Percentiles rank a stretch among this genome's conserved stretches.
phyloP scores from a whole-genome alignment of 1,284 basidiomycete species.

The Vanrija sp. region DNA sequence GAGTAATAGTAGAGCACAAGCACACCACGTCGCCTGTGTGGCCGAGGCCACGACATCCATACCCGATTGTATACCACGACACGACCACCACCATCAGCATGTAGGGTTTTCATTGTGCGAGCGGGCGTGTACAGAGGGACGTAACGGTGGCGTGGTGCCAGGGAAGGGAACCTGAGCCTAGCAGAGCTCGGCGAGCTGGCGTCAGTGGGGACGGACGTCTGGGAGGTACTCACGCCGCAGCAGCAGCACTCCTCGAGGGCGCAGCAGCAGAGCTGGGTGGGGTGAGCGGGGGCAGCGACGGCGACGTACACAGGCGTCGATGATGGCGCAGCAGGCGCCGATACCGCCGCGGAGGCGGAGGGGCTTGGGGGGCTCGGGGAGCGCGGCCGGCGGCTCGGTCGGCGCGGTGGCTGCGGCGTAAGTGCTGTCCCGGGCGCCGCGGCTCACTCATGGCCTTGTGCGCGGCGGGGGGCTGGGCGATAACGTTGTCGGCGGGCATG shows the following conservation, averaged over 20 bases:
- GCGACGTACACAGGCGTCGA: not conserved
- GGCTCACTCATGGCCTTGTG: not conserved
- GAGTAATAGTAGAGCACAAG: too few relatives aligned
- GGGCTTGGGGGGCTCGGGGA: not conserved
- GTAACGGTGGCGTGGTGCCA: too few relatives aligned
- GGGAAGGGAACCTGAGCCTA: too few relatives aligned
- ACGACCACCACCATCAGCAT: too few relatives aligned
- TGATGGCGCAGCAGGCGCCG: conserved; percentile 14
- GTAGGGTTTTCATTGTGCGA: too few relatives aligned
- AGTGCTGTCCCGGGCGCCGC: not conserved
- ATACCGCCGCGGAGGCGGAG: conserved; percentile 9
- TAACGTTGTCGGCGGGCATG: not conserved
- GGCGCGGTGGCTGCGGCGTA: not conserved
- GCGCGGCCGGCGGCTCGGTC: not conserved
- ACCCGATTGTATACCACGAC: too few relatives aligned
- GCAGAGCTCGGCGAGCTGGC: too few relatives aligned
- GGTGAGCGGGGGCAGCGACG: not conserved
- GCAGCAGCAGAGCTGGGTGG: conserved; percentile 13
- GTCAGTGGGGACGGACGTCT: too few relatives aligned
- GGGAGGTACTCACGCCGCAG: conserved; percentile 7
- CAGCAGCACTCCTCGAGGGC: conserved; percentile 13
- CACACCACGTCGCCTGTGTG: too few relatives aligned
- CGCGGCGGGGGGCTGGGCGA: not conserved
- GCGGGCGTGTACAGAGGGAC: too few relatives aligned
- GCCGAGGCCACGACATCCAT: too few relatives aligned